Conservation (phyloP, 257 asterid species). For the Nicotiana obtusifolia region DNA sequence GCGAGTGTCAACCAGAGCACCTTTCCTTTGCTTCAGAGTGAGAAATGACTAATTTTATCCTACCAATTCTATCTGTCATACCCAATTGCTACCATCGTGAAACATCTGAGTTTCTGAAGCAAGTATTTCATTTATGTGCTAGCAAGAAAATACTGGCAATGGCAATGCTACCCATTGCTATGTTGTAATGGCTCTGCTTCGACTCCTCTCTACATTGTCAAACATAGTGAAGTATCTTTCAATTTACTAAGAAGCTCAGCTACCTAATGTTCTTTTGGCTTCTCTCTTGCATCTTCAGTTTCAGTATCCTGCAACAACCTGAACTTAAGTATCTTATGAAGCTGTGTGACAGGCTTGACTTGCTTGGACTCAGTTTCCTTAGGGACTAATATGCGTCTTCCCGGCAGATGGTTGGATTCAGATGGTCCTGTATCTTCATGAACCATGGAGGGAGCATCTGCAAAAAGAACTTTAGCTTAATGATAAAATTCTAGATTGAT, state of each 20-base stretch:
- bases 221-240: neutral
- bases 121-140: neutral
- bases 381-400: conserved; percentile 35
- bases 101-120: neutral
- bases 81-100: neutral
- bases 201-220: neutral
- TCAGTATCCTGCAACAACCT: conserved; percentile 38
- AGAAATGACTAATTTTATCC: neutral
- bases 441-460: conserved; percentile 38
- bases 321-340: conserved; percentile 63
- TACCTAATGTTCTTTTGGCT: conserved; percentile 7
- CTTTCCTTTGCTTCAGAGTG: too few species aligned
- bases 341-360: conserved; percentile 51
- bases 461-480: neutral
- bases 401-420: conserved; percentile 45
- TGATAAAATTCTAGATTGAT: neutral
- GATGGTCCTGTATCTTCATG: conserved; percentile 57
- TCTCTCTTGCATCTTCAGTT: conserved; percentile 11
- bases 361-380: conserved; percentile 37
- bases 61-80: neutral
- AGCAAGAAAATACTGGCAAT: neutral
- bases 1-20: neutral
- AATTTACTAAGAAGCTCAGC: neutral
- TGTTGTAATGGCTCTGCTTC: neutral
- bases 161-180: neutral